Base-by-base conservation (phyloP, 768 basidiomycete species). In the Fibroporia radiculosa region DNA sequence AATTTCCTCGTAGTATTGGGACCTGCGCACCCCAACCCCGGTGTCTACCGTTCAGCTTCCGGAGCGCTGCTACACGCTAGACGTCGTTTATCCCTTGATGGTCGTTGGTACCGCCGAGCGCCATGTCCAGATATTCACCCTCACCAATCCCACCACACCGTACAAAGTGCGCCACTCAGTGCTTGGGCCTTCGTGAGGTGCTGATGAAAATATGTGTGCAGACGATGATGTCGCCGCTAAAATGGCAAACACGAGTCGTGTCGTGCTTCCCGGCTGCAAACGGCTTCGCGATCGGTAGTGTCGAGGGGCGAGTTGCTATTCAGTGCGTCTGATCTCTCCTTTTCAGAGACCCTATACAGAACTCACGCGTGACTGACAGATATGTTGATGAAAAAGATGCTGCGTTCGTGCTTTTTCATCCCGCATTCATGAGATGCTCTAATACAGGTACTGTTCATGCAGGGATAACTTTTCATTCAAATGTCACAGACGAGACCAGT, bases 101-200 rank as follows among this genome's bases (percentile, higher is more conserved):
- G 93, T 93, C 31, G 89, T 92, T 42, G 93, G 84, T 24, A 95
- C 91, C 1, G 95, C 92, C 5, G 93, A 96, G 48, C 79, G 92
- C 24, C 86, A 93, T 60, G 81, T 97, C 41, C 82, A 88, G 61
- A 87, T 95, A 50, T 86, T 80, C 70, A 87, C 95, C 63, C 74
- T 96, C 39, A 77, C 74, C 14, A 90, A 85, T 60, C 93, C 93
- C 2, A 82, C 74, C 19, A 72, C 79, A 1, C 66, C 85, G 1
- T 89, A 81, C 71, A 89, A 87, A 70, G 90, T 84, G 31, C 45
- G 45, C 40, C 6, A 27, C 41, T 28, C 18, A n/a, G 11, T 3
- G 19, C 19, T 19, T 10, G 24, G 6, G 11, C 23, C 4, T 27
- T 3, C 28, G 7, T 39, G 7, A n/a, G n/a, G n/a, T n/a, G n/a